Conservation (phyloP, 768 basidiomycete species). For the Collybiopsis luxurians region DNA sequence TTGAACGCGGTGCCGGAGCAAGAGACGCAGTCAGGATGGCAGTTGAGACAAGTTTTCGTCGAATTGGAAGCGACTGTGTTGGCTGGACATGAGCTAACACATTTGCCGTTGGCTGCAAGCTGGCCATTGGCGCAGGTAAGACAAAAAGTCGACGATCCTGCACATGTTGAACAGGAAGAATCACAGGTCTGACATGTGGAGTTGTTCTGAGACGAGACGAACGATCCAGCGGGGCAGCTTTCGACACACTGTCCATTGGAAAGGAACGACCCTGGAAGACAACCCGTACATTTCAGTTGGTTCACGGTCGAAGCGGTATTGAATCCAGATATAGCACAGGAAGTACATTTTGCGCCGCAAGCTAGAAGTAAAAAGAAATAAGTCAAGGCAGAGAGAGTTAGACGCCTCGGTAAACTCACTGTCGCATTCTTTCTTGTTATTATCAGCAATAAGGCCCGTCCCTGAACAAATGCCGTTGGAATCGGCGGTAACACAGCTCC, state of each 20-base stretch:
- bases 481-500: conserved; percentile 66
- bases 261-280: conserved; percentile 74
- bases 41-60: conserved; percentile 46
- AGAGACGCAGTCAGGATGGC: conserved; percentile 84
- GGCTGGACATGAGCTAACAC: conserved; percentile 72
- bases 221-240: conserved; percentile 71
- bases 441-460: conserved; percentile 72
- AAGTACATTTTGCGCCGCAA: conserved; percentile 80
- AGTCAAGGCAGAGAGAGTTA: not conserved
- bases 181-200: conserved; percentile 77
- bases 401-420: conserved; percentile 44
- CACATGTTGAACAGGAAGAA: conserved; percentile 71
- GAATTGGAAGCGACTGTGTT: conserved; percentile 55
- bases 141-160: conserved; percentile 66
- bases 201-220: conserved; percentile 69
- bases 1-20: conserved; percentile 79
- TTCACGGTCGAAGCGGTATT: conserved; percentile 60
- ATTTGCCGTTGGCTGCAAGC: conserved; percentile 71
- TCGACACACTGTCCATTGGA: conserved; percentile 67
- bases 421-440: conserved; percentile 81
- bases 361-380: conserved; percentile 40
- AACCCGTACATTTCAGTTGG: conserved; percentile 72
- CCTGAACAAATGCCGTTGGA: conserved; percentile 71
- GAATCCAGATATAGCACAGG: conserved; percentile 75
- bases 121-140: conserved; percentile 66